Base-by-base conservation (phyloP, 345 rosid species). In the Physaria fendleri region DNA sequence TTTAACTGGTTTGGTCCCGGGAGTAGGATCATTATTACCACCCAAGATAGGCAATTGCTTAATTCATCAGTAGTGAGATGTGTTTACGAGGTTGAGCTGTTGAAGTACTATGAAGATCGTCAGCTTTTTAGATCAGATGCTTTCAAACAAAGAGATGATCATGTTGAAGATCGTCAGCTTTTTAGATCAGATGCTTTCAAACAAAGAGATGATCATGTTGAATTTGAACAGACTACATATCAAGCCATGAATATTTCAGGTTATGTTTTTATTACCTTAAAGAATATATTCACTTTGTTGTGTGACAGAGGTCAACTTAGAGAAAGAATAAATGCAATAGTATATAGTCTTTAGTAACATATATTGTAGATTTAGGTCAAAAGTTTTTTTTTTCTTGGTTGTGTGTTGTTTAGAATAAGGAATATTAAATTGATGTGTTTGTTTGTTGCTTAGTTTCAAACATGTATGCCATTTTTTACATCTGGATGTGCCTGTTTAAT, bases 1-100 rank as follows among this genome's bases (percentile, higher is more conserved):
- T 69, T 58, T 32, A 59, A 53, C 59, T 73, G 69, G 73, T 66
- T 73, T 34, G 77, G 77, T 62, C 64, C 58, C 6, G 74, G 74
- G 18, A n/a, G 69, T 12, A 70, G 64, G 20, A 50, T 70, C 59
- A 28, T 73, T 15, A 30, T 73, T 2, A 63, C 77, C 3, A 62
- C 74, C 6, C 71, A 51, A 28, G 66, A 75, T 0, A 71, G 67
- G 5, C 76, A 62, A 1, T 22, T 75, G 43, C 76, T 75, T 12
- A 5, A 0, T 5, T 50, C 55, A 3, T 50, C 43, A 12, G 27
- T 6, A 5, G 70, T 66, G 1, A 64, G 21, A 20, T 6, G 33
- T 15, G 74, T 71, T 5, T 73, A 76, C 37, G 67, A 70, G 46
- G 68, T 65, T 20, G 42, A 61, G 56, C 49, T 32, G 30, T 51